Base-by-base conservation (phyloP, 1,284 basidiomycete species). In the Ustilago lituana region DNA sequence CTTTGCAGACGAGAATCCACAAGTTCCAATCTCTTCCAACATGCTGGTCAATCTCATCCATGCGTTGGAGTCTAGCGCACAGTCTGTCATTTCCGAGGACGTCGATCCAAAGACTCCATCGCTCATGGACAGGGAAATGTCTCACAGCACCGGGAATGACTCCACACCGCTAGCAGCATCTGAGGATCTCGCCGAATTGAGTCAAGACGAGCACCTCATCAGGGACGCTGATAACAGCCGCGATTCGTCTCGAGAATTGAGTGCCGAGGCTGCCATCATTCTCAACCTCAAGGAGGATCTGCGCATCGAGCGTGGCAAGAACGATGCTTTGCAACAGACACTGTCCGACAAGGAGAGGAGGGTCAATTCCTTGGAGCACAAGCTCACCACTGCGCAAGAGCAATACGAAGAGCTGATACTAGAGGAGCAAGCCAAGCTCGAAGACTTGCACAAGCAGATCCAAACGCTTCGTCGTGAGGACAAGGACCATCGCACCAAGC, bases 1-100 rank as follows among this genome's bases (percentile, higher is more conserved):
- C 1, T 66, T 71, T 38, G 57, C 46, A 36, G 52, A 46, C 8
- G 50, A 62, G 48, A 71, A 71, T 20, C 63, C 63, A 3, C 50
- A 71, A 23, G 58, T 58, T 7, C 68, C 68, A 31, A 55, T 71
- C 44, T 56, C 62, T 1, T 62, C 68, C 58, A 52, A 55, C 39
- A 55, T 59, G 47, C 57, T 71, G 22, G 63, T 71, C 50, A 55
- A 59, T 12, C 58, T 71, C 47, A 65, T 71, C 39, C 58, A 61
- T 20, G 62, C 50, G 6, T 27, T 66, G 11, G 63, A 71, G 37
- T 61, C 62, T 1, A 69, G 67, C 46, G 57, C 61, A 27, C 61
- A 48, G 23, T 57, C 57, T 12, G 47, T 47, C 35, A 36, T 41
- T 20, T 55, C 60, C 22, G 53, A 65, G 14, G 61, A 65, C n/a